Conservation (phyloP, 1,284 basidiomycete species). For the Fomitopsis schrenkii region DNA sequence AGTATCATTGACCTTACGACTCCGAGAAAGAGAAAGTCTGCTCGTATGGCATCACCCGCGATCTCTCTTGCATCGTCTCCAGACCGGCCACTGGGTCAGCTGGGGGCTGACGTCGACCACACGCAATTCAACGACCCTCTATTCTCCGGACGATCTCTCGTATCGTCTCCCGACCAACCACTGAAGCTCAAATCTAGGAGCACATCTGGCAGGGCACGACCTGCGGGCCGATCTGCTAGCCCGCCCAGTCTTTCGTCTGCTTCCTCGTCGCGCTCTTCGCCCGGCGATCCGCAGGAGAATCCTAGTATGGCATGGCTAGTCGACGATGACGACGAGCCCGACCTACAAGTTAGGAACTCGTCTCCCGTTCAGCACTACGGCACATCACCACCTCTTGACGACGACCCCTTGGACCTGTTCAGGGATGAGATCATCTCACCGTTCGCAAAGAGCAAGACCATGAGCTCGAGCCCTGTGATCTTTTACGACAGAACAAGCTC, state of each 20-base stretch:
- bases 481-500: too few species aligned
- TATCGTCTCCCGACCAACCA: conserved; percentile 9
- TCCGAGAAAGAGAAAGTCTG: conserved; percentile 12
- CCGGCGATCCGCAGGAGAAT: conserved; percentile 4
- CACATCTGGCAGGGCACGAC: conserved; percentile 2
- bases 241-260: conserved; percentile 12
- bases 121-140: not conserved
- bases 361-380: conserved; percentile 23
- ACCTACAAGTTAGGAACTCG: conserved; percentile 47
- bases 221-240: conserved; percentile 7
- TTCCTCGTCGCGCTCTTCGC: conserved; percentile 10
- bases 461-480: not conserved
- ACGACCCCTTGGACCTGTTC: conserved; percentile 13
- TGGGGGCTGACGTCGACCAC: not conserved
- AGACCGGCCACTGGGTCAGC: not conserved
- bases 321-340: conserved; percentile 44
- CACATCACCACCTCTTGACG: not conserved
- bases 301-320: conserved; percentile 59
- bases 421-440: not conserved
- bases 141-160: not conserved
- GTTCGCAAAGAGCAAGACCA: not conserved
- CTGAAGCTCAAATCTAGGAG: conserved; percentile 9
- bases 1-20: conserved; percentile 24
- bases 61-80: conserved; percentile 2
- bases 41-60: conserved; percentile 5